phyloP scores from a whole-genome alignment of 2,329 filamentous ascomycete species.

The Xylaria sp. region DNA sequence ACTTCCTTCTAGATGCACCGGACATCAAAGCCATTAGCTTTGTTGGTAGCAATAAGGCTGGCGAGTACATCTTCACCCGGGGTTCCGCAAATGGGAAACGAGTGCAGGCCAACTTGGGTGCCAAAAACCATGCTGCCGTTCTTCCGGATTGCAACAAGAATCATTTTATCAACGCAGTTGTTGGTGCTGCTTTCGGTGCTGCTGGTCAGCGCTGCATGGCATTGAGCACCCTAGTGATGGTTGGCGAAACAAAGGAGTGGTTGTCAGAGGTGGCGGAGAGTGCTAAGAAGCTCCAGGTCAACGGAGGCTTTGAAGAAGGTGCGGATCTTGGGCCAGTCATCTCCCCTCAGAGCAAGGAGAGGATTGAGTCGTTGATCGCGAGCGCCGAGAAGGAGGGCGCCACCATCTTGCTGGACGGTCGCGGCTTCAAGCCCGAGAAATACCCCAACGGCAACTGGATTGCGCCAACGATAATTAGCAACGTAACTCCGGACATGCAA shows the following conservation, averaged over 20 bases:
- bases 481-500: slow-evolving; percentile 82
- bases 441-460: slow-evolving; percentile 90
- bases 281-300: slow-evolving; percentile 76
- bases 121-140: slow-evolving; percentile 88
- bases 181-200: slow-evolving; percentile 85
- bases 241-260: slow-evolving; percentile 87
- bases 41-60: slow-evolving; percentile 87
- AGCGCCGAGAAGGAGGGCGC: slow-evolving; percentile 84
- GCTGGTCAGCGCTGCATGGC: slow-evolving; percentile 91
- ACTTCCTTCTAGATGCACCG: slow-evolving; percentile 87
- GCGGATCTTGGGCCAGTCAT: slow-evolving; percentile 86
- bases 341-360: slow-evolving; percentile 78
- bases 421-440: slow-evolving; percentile 77
- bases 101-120: slow-evolving; percentile 86
- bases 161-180: slow-evolving; percentile 84
- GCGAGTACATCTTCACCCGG: slow-evolving; percentile 84
- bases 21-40: slow-evolving; percentile 88
- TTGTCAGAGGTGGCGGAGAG: slow-evolving; percentile 79
- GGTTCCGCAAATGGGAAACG: slow-evolving; percentile 88
- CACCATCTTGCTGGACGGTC: slow-evolving; percentile 82
- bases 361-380: slow-evolving; percentile 79
- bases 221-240: slow-evolving; percentile 82
- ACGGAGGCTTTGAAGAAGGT: slow-evolving; percentile 83
- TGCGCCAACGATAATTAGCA: slow-evolving; percentile 82
- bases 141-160: slow-evolving; percentile 91